Evolutionary conservation across 2,329 filamentous ascomycete genomes (phyloP).

Genomic region (Gaeumannomyces sp.): DNA sequence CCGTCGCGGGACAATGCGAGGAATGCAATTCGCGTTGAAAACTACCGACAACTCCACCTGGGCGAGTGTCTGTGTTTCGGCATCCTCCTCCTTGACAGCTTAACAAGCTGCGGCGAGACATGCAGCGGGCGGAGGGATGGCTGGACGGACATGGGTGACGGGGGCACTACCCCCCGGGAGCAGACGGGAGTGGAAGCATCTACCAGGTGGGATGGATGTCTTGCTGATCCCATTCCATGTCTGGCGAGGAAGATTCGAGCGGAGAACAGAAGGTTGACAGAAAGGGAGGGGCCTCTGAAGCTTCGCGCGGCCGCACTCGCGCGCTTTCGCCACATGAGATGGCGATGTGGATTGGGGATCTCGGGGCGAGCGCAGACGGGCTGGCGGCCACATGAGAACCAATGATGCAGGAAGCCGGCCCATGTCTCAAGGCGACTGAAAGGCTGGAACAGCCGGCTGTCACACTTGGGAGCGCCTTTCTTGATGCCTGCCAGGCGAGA

Average conservation of each 20-base stretch:
- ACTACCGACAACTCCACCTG: background rate
- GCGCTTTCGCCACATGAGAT: background rate
- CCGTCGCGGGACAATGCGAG: background rate
- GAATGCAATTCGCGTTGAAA: background rate
- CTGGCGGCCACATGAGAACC: background rate
- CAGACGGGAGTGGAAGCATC: background rate
- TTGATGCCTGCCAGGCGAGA: background rate
- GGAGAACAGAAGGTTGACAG: background rate
- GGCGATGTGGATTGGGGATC: background rate
- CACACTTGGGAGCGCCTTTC: background rate
- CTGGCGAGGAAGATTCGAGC: background rate
- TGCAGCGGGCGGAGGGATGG: background rate
- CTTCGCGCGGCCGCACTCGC: background rate
- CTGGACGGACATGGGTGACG: background rate
- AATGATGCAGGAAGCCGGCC: background rate
- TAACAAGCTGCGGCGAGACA: background rate
- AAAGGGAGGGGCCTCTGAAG: background rate
- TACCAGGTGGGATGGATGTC: background rate
- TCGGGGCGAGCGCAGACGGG: background rate
- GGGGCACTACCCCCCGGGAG: background rate
- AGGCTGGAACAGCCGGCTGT: background rate
- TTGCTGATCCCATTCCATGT: background rate
- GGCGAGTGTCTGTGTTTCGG: background rate
- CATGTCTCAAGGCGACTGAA: background rate
- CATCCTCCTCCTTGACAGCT: background rate